Percentiles rank a stretch among this genome's conserved stretches.
Conservation (phyloP, 1,284 basidiomycete species). For the Tilletiaria anomala region DNA sequence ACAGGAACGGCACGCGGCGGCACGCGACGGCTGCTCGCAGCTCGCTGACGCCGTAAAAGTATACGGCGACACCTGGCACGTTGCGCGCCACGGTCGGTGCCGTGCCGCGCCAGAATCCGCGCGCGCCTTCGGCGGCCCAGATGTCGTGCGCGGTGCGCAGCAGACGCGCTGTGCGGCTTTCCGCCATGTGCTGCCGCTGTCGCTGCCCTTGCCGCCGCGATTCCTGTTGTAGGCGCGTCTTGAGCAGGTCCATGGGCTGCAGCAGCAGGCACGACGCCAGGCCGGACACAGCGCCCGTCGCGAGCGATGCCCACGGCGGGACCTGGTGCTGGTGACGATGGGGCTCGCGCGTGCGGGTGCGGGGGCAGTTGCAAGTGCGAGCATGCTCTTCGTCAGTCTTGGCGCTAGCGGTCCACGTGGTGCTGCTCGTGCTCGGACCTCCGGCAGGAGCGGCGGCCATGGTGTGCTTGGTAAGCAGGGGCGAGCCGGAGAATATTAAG, state of each 20-base stretch:
- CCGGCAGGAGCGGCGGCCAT: too few species aligned
- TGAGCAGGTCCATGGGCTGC: constrained; percentile 37
- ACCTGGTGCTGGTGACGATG: too few species aligned
- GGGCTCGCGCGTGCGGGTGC: too few species aligned
- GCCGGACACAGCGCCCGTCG: constrained; percentile 30
- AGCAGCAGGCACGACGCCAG: constrained; percentile 33
- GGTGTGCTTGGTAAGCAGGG: too few species aligned
- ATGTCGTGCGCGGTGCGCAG: constrained; percentile 11
- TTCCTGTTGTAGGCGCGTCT: constrained; percentile 34
- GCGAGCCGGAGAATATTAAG: too few species aligned
- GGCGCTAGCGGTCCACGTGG: too few species aligned
- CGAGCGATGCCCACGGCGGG: too few species aligned
- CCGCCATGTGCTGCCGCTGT: not conserved
- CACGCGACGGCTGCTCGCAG: constrained; percentile 17
- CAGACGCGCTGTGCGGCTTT: constrained; percentile 5
- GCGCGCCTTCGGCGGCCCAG: constrained; percentile 18
- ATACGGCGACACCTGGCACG: constrained; percentile 36
- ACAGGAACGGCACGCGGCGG: constrained; percentile 22
- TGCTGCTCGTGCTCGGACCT: too few species aligned
- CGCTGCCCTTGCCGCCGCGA: not conserved
- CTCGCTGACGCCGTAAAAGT: constrained; percentile 36
- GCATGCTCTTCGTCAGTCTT: too few species aligned
- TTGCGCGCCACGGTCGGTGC: constrained; percentile 32
- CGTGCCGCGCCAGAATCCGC: constrained; percentile 32
- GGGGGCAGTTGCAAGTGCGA: too few species aligned